Evolutionary conservation across 768 basidiomycete species (phyloP).

Genomic region (Boletus subparvulus): DNA sequence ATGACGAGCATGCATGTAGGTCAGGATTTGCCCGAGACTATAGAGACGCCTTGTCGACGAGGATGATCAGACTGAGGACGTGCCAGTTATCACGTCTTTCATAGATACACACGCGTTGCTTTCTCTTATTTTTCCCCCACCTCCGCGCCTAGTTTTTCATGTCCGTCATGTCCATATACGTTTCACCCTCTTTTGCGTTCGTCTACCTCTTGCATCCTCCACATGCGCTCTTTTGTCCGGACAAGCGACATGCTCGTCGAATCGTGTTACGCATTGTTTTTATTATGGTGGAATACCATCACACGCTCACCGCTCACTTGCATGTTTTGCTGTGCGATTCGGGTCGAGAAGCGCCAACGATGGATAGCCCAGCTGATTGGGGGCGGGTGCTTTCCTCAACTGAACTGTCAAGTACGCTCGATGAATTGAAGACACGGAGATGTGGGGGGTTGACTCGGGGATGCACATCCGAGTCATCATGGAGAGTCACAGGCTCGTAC

Average conservation of each 20-base stretch:
- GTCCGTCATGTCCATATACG: not conserved
- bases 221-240: not conserved
- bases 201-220: not conserved
- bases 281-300: constrained; percentile 15
- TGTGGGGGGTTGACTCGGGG: too few relatives aligned
- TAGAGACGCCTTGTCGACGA: constrained; percentile 12
- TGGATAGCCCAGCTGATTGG: not conserved
- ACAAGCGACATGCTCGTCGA: not conserved
- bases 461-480: too few relatives aligned
- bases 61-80: constrained; percentile 3
- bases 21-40: constrained; percentile 11
- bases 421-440: too few relatives aligned
- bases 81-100: constrained; percentile 12
- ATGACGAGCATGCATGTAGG: constrained; percentile 11
- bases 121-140: not conserved
- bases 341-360: too few relatives aligned
- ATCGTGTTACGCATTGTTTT: constrained; percentile 4
- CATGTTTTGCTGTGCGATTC: not conserved
- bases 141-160: not conserved
- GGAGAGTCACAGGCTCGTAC: too few relatives aligned
- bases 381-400: too few relatives aligned
- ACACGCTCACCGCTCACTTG: constrained; percentile 14
- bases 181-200: not conserved
- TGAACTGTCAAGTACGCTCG: too few relatives aligned
- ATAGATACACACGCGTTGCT: not conserved